phyloP scores from a whole-genome alignment of 2,329 filamentous ascomycete genomes.

The Paramyrothecium sp. region DNA sequence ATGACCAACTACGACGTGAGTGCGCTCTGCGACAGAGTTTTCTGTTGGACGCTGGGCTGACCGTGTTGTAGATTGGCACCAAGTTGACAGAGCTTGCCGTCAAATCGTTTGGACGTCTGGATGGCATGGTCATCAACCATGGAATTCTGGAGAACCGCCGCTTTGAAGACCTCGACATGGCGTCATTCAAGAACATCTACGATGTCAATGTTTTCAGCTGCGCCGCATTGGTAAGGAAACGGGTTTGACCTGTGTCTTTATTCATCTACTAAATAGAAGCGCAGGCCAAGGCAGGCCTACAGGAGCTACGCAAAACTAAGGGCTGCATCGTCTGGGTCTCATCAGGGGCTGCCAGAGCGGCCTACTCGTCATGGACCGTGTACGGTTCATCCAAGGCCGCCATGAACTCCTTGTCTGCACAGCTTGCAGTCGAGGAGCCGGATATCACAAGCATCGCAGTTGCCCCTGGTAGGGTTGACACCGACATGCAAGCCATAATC shows the following conservation, averaged over 20 bases:
- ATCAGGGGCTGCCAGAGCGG: conserved; percentile 69
- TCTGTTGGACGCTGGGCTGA: too few relatives aligned
- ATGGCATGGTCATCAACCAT: conserved; percentile 87
- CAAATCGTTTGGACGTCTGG: conserved; percentile 67
- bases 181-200: conserved; percentile 74
- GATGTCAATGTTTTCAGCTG: conserved; percentile 87
- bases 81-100: conserved; percentile 66
- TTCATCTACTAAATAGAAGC: conserved; percentile 5
- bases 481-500: conserved; percentile 84
- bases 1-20: conserved; percentile 50
- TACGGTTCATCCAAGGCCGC: conserved; percentile 85
- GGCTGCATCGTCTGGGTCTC: conserved; percentile 78
- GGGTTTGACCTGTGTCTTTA: not conserved
- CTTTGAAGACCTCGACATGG: conserved; percentile 63
- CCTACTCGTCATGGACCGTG: conserved; percentile 72
- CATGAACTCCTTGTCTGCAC: conserved; percentile 73
- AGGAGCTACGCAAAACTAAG: conserved; percentile 63
- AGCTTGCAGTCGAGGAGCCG: conserved; percentile 75
- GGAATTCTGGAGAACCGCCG: conserved; percentile 75
- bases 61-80: conserved; percentile 45
- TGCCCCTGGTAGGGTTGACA: conserved; percentile 80
- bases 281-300: conserved; percentile 69
- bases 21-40: not conserved
- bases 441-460: conserved; percentile 71
- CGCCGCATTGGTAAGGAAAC: conserved; percentile 66